Evolutionary conservation across 306 rosid species (phyloP).

Genomic region (Pterocarpus macrocarpus): DNA sequence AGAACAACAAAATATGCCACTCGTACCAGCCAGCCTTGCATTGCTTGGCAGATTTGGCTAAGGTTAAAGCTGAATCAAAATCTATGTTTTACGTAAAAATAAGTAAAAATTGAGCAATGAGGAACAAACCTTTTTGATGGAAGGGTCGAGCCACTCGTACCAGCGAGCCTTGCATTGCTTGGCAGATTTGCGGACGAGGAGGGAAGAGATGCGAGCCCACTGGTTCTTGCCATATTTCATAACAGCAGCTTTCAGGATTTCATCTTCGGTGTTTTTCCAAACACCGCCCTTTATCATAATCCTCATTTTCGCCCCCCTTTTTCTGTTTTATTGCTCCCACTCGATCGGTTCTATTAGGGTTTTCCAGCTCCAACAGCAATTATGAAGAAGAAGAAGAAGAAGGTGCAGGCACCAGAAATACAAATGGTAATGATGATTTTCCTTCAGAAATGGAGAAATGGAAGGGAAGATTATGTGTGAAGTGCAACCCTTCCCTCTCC

Average conservation of each 20-base stretch:
- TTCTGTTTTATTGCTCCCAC: neutral
- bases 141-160: slow-evolving; percentile 98
- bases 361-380: neutral
- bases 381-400: neutral
- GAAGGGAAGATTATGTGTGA: too few relatives aligned
- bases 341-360: slow-evolving; percentile 11
- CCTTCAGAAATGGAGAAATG: neutral
- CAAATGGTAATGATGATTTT: neutral
- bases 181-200: slow-evolving; percentile 92
- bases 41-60: neutral
- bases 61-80: neutral
- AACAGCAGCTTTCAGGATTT: slow-evolving; percentile 95
- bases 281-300: slow-evolving; percentile 97
- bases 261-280: slow-evolving; percentile 99
- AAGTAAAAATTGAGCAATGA: neutral
- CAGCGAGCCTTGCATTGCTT: slow-evolving; percentile 98
- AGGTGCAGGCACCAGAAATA: neutral
- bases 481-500: too few relatives aligned
- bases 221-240: slow-evolving; percentile 96
- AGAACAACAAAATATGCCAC: neutral
- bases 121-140: slow-evolving; percentile 76
- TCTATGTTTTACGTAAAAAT: too few relatives aligned
- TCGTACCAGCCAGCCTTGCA: too few relatives aligned
- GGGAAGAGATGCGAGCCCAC: slow-evolving; percentile 98
- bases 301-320: slow-evolving; percentile 76